Conservation (phyloP, 2,329 filamentous ascomycete species). For the Periconia sp. region DNA sequence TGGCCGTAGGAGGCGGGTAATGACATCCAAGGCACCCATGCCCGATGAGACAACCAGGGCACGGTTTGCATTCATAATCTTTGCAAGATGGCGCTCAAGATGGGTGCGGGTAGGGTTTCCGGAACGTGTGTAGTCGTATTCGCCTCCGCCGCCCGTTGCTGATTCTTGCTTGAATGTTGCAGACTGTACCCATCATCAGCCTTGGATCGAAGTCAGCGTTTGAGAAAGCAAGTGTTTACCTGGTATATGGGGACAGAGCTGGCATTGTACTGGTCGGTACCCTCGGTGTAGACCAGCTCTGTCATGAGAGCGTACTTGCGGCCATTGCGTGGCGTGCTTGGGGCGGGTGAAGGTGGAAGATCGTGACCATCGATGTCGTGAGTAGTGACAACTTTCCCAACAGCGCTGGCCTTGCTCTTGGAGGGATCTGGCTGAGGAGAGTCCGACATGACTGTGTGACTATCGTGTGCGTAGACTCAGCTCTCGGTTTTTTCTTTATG, state of each 20-base stretch:
- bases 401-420: constrained; percentile 37
- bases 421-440: constrained; percentile 25
- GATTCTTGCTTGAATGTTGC: constrained; percentile 96
- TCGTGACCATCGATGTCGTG: constrained; percentile 44
- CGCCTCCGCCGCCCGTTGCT: constrained; percentile 72
- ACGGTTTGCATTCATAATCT: constrained; percentile 95
- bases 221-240: constrained; percentile 39
- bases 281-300: constrained; percentile 94
- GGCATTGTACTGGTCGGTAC: constrained; percentile 94
- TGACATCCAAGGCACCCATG: constrained; percentile 97
- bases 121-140: constrained; percentile 98
- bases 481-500: not conserved
- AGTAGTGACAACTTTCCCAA: constrained; percentile 45
- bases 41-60: constrained; percentile 92
- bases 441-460: constrained; percentile 28
- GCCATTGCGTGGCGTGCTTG: constrained; percentile 84
- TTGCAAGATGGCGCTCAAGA: constrained; percentile 92
- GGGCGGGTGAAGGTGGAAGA: constrained; percentile 70
- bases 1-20: constrained; percentile 83
- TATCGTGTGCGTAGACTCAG: constrained; percentile 6
- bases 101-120: constrained; percentile 96
- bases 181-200: constrained; percentile 56
- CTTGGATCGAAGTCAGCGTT: not conserved
- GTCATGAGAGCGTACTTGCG: constrained; percentile 92
- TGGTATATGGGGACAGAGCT: constrained; percentile 98